Conservation (phyloP, 495 filamentous ascomycete genomes). For the Elasticomyces elasticus region DNA sequence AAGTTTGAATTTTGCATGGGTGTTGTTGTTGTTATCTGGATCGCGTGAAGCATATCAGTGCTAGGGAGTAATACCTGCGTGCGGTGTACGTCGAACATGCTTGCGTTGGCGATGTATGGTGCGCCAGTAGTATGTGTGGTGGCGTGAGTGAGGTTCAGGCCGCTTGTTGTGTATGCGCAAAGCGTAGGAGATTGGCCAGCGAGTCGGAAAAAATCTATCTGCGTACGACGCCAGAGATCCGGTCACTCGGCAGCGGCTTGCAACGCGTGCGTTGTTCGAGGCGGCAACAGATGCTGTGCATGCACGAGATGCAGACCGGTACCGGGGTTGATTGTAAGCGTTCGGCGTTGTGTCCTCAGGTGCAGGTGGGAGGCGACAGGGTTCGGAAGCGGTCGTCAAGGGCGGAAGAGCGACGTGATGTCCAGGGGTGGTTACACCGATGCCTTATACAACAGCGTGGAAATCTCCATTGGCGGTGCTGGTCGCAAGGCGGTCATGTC, state of each 20-base stretch:
- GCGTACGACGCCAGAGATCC: neutral
- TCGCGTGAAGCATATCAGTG: neutral
- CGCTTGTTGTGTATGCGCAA: neutral
- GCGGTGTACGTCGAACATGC: neutral
- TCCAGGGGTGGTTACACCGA: neutral
- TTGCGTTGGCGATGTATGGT: slow-evolving; percentile 8
- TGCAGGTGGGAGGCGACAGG: slow-evolving; percentile 7
- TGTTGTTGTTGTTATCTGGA: neutral
- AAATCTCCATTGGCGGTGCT: neutral
- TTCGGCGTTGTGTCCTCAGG: slow-evolving; percentile 8
- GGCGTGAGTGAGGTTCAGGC: neutral
- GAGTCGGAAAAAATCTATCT: neutral
- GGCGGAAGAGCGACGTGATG: neutral
- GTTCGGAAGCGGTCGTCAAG: slow-evolving; percentile 1
- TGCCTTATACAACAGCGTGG: neutral
- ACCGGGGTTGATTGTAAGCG: neutral
- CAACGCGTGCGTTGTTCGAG: neutral
- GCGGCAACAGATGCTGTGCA: neutral
- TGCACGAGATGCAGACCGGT: neutral
- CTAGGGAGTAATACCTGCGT: too few species aligned
- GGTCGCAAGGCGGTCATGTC: neutral
- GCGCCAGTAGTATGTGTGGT: neutral
- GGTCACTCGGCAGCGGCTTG: neutral
- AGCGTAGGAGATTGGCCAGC: neutral
- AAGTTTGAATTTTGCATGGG: neutral